A percentile compares a stretch with the other conserved stretches of the same genome.
These are phyloP conservation scores for Diaporthe australafricana DNA, from an alignment of 2,329 filamentous ascomycete genomes.

Conservation along the genomic window DNA sequence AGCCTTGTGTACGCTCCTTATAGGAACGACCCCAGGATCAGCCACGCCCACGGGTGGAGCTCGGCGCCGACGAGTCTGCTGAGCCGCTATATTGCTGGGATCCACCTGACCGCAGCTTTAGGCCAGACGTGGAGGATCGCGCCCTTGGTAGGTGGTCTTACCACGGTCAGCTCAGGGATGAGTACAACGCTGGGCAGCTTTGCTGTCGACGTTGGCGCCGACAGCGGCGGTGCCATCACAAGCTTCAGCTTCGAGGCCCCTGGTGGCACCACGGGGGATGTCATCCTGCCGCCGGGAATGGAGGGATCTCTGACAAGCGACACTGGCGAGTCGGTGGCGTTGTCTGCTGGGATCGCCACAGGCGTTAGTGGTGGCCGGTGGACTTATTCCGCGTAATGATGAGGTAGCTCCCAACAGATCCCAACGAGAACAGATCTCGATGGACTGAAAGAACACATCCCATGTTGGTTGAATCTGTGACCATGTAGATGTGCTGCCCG, in stretches of 20 bases:
- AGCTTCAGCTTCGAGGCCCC: slow-evolving; percentile 34
- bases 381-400: slow-evolving; percentile 20
- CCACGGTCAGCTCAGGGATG: slow-evolving; percentile 33
- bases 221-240: slow-evolving; percentile 33
- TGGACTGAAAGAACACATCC: not conserved
- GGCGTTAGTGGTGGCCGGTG: slow-evolving; percentile 33
- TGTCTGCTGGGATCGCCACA: slow-evolving; percentile 27
- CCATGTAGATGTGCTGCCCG: not conserved
- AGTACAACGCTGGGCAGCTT: slow-evolving; percentile 33
- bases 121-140: slow-evolving; percentile 51
- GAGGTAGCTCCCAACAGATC: not conserved
- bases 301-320: slow-evolving; percentile 27
- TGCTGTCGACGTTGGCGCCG: slow-evolving; percentile 28
- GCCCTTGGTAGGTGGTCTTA: slow-evolving; percentile 54
- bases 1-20: slow-evolving; percentile 62
- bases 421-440: slow-evolving; percentile 21
- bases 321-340: slow-evolving; percentile 13
- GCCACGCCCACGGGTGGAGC: slow-evolving; percentile 52
- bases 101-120: slow-evolving; percentile 50
- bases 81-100: slow-evolving; percentile 55
- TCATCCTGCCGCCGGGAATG: slow-evolving; percentile 33
- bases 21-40: slow-evolving; percentile 50
- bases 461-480: not conserved
- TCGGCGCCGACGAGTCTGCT: slow-evolving; percentile 49
- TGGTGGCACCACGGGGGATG: slow-evolving; percentile 32